These are phyloP conservation scores for Stephanodiscus triporus DNA, from an alignment of 108 stramenopile species.

Conservation along the genomic window DNA sequence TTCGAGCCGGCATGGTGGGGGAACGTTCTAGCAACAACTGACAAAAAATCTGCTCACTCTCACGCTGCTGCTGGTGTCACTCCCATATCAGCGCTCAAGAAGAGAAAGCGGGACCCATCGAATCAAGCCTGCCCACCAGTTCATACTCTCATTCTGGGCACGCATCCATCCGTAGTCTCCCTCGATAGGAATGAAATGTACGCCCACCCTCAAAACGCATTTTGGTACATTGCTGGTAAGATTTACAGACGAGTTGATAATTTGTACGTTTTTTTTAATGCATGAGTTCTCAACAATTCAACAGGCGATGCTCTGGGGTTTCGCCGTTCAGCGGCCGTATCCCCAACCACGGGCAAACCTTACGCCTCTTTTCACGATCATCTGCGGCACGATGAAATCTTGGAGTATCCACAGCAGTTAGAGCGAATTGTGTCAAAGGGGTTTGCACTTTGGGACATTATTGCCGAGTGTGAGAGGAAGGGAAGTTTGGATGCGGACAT, in stretches of 20 bases:
- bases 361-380: conserved; percentile 57
- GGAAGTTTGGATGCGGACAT: conserved; percentile 72
- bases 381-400: conserved; percentile 58
- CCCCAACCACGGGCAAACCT: conserved; percentile 52
- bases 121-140: conserved; percentile 37
- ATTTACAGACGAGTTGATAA: no score
- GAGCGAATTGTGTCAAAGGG: conserved; percentile 56
- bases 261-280: no score
- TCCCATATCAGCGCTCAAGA: neutral
- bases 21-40: conserved; percentile 18
- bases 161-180: conserved; percentile 68
- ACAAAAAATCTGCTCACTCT: neutral
- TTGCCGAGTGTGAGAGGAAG: conserved; percentile 61
- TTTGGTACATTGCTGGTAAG: conserved; percentile 91
- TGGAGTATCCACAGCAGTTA: conserved; percentile 69
- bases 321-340: conserved; percentile 58
- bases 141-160: conserved; percentile 83
- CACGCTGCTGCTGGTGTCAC: conserved; percentile 5
- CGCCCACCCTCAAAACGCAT: conserved; percentile 75
- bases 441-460: conserved; percentile 87
- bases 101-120: neutral
- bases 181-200: conserved; percentile 63
- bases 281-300: no score
- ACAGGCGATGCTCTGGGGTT: conserved; percentile 79
- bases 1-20: conserved; percentile 54